These are phyloP conservation scores for Populus hybrid DNA, from an alignment of 441 rosid species.

Conservation along the genomic window DNA sequence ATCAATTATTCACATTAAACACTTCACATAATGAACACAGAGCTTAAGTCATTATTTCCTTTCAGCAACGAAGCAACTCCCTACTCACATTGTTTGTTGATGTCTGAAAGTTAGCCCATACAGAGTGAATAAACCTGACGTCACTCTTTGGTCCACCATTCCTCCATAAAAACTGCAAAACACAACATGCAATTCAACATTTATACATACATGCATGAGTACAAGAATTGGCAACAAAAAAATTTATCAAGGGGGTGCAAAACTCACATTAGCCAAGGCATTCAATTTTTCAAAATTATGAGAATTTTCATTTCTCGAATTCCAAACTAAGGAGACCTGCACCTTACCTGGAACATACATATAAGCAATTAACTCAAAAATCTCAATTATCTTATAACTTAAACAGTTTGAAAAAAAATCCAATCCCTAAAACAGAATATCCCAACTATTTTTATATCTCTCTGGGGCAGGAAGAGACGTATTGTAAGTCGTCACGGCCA, in stretches of 20 bases:
- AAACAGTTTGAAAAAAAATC: constrained; percentile 5
- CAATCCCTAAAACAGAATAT: neutral
- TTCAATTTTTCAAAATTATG: constrained; percentile 53
- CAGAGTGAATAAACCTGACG: constrained; percentile 63
- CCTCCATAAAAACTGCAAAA: constrained; percentile 77
- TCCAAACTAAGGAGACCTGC: constrained; percentile 90
- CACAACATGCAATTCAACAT: constrained; percentile 1
- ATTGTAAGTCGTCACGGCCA: constrained; percentile 89
- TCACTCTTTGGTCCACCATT: constrained; percentile 70
- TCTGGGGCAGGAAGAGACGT: constrained; percentile 73
- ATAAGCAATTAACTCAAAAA: neutral
- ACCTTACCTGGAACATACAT: constrained; percentile 57
- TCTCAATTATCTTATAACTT: neutral
- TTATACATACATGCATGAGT: neutral
- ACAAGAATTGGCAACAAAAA: neutral
- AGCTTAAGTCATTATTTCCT: neutral
- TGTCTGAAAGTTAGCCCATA: constrained; percentile 98
- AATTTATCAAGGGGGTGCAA: neutral
- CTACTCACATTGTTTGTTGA: constrained; percentile 81
- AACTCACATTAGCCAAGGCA: constrained; percentile 74
- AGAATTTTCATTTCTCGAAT: constrained; percentile 88
- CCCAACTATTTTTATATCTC: constrained; percentile 75
- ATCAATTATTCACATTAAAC: neutral
- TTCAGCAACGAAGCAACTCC: constrained; percentile 8
- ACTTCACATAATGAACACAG: neutral